Conservation (phyloP, 805 yeast species). For the Kuraishia capsulata region DNA sequence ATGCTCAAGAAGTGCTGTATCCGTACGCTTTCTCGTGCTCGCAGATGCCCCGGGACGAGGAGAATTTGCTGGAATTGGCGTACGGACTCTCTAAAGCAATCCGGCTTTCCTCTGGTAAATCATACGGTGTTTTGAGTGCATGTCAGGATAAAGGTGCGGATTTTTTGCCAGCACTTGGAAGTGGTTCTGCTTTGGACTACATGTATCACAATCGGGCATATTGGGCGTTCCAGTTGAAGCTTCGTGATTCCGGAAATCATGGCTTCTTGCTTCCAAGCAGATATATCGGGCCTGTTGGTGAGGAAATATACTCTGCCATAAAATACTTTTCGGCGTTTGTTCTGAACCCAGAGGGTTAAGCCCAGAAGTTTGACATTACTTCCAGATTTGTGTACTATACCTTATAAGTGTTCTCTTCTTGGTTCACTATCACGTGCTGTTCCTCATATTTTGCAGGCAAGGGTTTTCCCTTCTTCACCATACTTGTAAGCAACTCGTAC, state of each 20-base stretch:
- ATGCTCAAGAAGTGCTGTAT: slow-evolving; percentile 72
- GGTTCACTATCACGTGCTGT: not conserved
- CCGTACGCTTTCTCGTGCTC: slow-evolving; percentile 80
- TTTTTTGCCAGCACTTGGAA: slow-evolving; percentile 62
- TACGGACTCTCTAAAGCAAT: slow-evolving; percentile 74
- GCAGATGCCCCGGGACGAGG: slow-evolving; percentile 67
- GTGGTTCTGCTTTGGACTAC: slow-evolving; percentile 74
- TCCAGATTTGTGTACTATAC: not conserved
- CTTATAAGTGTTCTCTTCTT: not conserved
- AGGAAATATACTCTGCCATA: slow-evolving; percentile 61
- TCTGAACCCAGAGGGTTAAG: slow-evolving; percentile 11
- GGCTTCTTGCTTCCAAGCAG: slow-evolving; percentile 73
- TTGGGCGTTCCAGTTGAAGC: slow-evolving; percentile 79
- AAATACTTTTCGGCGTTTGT: slow-evolving; percentile 56
- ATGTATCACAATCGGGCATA: slow-evolving; percentile 77
- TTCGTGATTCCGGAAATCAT: slow-evolving; percentile 74
- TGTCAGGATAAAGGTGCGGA: slow-evolving; percentile 75
- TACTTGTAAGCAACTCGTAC: slow-evolving; percentile 61
- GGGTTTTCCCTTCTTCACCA: slow-evolving; percentile 47
- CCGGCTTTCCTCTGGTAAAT: slow-evolving; percentile 51
- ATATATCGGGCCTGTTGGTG: slow-evolving; percentile 67
- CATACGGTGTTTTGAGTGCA: slow-evolving; percentile 65
- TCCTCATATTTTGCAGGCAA: slow-evolving; percentile 5
- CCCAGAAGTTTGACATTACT: not conserved
- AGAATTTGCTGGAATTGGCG: slow-evolving; percentile 71